Evolutionary conservation across 768 basidiomycete species (phyloP), one percentile per base, ranked within the genome.

Genomic region (Mycena maculata): DNA sequence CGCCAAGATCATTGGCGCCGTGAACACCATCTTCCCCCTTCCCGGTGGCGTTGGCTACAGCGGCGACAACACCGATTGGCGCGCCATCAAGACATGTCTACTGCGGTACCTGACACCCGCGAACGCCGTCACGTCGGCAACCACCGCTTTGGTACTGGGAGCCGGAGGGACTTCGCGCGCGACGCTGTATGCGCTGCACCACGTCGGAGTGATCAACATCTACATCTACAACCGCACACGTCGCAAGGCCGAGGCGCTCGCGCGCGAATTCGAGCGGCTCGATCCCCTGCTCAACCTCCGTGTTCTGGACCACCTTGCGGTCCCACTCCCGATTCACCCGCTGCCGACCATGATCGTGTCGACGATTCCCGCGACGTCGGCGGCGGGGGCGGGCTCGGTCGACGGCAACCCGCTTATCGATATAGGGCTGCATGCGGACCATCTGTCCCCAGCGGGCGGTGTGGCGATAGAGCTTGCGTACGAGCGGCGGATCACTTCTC

Each of bases 51-150:
- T 76, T 4, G 75, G 78, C 18, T 81, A 92, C n/a, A 80, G 80
- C 36, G 93, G 93, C 0, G 91, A 94, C 74, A 94, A 94, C 75
- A 93, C 93, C 0, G 93, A 94, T 71, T 94, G 92, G 86, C 79
- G 88, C 54, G 92, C 90, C 1, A 92, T 94, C 71, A 82, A 81
- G 20, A 82, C 86, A n/a, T 83, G 79, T 65, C 78, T 84, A n/a
- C 65, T 73, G 20, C 74, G 72, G 11, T 75, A 76, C 4, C 75
- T 79, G 31, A 78, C 81, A 12, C 76, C 81, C 13, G 76, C 78
- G 18, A 66, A 76, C 61, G 64, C 73, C 63, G 39, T 78, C 74
- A 50, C 78, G 23, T 74, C 73, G 0, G 30, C 63, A n/a, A 76
- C 75, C 2, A 83, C 84, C 0, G 88, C 83, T 18, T 81, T 94